These are phyloP conservation scores for Fusarium fracticaudum DNA, from an alignment of 2,329 filamentous ascomycete genomes.

Conservation along the genomic window DNA sequence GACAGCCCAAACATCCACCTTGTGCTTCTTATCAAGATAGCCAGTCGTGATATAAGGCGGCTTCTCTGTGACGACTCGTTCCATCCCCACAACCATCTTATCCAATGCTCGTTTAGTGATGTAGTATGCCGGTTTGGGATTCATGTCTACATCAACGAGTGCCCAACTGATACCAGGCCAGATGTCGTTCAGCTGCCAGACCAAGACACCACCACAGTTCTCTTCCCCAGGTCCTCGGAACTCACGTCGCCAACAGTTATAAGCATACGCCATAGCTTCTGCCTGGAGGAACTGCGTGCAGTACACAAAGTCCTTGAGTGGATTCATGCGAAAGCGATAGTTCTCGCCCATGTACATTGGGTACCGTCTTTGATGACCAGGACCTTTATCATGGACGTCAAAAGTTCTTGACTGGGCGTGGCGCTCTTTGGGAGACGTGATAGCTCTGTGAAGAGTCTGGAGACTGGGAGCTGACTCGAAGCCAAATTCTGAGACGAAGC, in stretches of 20 bases:
- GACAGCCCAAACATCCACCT: background rate
- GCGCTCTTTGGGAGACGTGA: background rate
- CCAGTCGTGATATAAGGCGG: constrained; percentile 10
- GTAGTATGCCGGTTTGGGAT: constrained; percentile 1
- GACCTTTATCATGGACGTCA: background rate
- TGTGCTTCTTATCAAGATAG: background rate
- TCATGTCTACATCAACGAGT: background rate
- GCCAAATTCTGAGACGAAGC: background rate
- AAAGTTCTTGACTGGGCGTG: background rate
- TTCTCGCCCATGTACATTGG: constrained; percentile 13
- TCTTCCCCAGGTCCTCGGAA: background rate
- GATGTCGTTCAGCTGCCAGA: constrained; percentile 14
- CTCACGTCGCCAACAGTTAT: constrained; percentile 9
- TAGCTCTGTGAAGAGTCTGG: accelerated
- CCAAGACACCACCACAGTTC: background rate
- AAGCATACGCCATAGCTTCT: background rate
- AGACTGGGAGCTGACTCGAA: constrained; percentile 4
- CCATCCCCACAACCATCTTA: background rate
- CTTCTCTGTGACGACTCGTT: background rate
- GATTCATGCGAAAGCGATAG: constrained; percentile 2
- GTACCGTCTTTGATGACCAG: constrained; percentile 1
- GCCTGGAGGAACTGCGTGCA: constrained; percentile 3
- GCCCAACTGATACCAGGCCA: constrained; percentile 16
- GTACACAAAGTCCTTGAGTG: background rate
- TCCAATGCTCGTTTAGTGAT: background rate